Evolutionary conservation across 1,139 yeast species (phyloP).

Genomic region (Nakaseomyces delphensis): DNA sequence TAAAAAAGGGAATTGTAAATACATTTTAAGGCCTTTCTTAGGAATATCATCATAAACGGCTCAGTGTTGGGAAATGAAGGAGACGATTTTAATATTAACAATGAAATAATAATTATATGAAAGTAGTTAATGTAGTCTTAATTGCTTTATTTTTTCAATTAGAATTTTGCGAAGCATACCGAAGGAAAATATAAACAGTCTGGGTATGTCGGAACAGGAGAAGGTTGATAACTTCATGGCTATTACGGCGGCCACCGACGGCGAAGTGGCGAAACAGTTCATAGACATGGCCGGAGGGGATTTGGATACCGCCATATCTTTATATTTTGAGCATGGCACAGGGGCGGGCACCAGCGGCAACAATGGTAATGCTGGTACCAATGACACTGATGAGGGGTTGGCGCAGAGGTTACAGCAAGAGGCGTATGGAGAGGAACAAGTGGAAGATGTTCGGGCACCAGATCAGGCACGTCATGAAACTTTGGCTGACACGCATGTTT

Average conservation of each 20-base stretch:
- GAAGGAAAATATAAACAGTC: no score
- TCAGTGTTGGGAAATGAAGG: no score
- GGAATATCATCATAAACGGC: no score
- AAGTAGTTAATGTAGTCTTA: no score
- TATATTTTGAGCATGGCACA: slow-evolving; percentile 67
- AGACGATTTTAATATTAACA: no score
- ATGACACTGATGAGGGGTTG: slow-evolving; percentile 45
- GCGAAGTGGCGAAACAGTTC: slow-evolving; percentile 64
- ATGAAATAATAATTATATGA: no score
- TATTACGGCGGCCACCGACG: slow-evolving; percentile 69
- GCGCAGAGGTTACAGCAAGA: slow-evolving; percentile 62
- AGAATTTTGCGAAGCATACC: no score
- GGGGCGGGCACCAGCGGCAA: slow-evolving; percentile 22
- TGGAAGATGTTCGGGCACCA: slow-evolving; percentile 54
- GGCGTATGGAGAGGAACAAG: slow-evolving; percentile 40
- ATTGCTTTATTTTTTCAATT: no score
- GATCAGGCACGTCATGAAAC: slow-evolving; percentile 78
- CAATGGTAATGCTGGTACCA: slow-evolving; percentile 11
- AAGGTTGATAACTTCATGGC: slow-evolving; percentile 68
- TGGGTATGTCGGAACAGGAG: slow-evolving; percentile 39
- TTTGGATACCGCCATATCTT: slow-evolving; percentile 75
- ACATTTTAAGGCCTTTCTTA: no score
- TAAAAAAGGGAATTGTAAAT: no score
- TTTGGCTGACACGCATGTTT: slow-evolving; percentile 40
- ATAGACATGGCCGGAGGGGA: slow-evolving; percentile 72